Conservation (phyloP, 108 stramenopile genomes). For the Heterococcus sp. region DNA sequence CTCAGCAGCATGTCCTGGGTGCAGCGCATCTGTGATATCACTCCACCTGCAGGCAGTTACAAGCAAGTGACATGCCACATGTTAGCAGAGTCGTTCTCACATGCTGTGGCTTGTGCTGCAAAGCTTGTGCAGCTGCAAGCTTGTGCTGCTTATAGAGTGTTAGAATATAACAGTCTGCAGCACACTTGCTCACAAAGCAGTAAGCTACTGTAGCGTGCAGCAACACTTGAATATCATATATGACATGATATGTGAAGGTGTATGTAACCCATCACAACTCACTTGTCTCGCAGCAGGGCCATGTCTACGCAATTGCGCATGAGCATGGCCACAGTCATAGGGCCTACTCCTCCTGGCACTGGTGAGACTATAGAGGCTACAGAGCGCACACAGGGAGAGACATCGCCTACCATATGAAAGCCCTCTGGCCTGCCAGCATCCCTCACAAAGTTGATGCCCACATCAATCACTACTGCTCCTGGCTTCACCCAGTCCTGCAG, state of each 20-base stretch:
- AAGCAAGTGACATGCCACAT: too few species aligned
- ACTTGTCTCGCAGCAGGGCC: slow-evolving; percentile 39
- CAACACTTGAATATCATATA: too few species aligned
- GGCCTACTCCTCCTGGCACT: slow-evolving; percentile 97
- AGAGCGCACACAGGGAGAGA: slow-evolving; percentile 36
- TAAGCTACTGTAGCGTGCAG: too few species aligned
- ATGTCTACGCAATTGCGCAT: slow-evolving; percentile 81
- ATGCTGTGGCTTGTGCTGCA: too few species aligned
- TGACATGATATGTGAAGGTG: too few species aligned
- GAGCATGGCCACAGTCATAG: slow-evolving; percentile 98
- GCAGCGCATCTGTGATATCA: slow-evolving; percentile 30
- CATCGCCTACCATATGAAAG: slow-evolving; percentile 89
- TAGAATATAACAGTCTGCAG: too few species aligned
- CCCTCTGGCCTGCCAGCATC: slow-evolving; percentile 57
- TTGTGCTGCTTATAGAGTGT: too few species aligned
- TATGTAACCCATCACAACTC: too few species aligned
- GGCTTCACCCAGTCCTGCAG: slow-evolving; percentile 78
- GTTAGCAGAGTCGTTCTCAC: too few species aligned
- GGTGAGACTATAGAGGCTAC: slow-evolving; percentile 85
- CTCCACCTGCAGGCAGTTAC: neutral
- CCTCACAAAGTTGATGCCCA: slow-evolving; percentile 88
- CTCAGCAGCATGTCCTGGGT: slow-evolving; percentile 19
- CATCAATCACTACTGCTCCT: slow-evolving; percentile 92
- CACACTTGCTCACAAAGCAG: too few species aligned
- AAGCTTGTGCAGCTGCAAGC: too few species aligned